These are phyloP conservation scores for Cinnamomum micranthum DNA, from an alignment of 164 flowering plant genomes.

Conservation along the genomic window DNA sequence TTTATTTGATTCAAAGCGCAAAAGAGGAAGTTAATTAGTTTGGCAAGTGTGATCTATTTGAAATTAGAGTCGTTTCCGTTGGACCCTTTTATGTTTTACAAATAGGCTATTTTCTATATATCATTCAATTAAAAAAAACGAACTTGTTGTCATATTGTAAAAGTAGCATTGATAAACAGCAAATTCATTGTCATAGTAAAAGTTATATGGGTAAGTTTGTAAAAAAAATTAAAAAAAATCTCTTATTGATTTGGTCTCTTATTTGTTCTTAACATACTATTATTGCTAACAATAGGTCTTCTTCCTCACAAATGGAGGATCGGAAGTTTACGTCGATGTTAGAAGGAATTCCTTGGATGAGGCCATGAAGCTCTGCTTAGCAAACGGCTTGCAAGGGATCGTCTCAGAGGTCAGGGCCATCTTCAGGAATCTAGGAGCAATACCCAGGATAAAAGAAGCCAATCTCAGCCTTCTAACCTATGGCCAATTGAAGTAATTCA, in stretches of 20 bases:
- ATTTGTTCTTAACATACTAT: neutral
- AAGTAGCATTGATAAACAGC: no score
- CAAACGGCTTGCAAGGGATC: slow-evolving; percentile 73
- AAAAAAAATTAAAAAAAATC: neutral
- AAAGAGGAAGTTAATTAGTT: no score
- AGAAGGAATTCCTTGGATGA: slow-evolving; percentile 88
- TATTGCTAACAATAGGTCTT: slow-evolving; percentile 42
- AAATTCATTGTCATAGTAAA: no score
- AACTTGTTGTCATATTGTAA: no score
- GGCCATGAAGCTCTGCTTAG: slow-evolving; percentile 67
- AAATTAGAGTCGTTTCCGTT: no score
- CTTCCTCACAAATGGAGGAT: slow-evolving; percentile 87
- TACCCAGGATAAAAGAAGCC: slow-evolving; percentile 63
- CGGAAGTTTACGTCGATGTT: slow-evolving; percentile 59
- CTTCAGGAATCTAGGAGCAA: slow-evolving; percentile 61
- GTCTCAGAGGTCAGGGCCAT: slow-evolving; percentile 67
- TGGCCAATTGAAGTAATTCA: slow-evolving; percentile 71
- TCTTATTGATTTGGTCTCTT: neutral
- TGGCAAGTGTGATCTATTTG: no score
- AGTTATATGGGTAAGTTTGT: neutral
- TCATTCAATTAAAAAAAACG: no score
- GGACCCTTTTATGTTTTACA: no score
- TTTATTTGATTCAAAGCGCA: no score
- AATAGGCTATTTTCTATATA: no score
- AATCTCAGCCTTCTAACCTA: slow-evolving; percentile 72